Evolutionary conservation across 1,284 basidiomycete genomes (phyloP).

Genomic region (Kalmanozyma brasiliensis): DNA sequence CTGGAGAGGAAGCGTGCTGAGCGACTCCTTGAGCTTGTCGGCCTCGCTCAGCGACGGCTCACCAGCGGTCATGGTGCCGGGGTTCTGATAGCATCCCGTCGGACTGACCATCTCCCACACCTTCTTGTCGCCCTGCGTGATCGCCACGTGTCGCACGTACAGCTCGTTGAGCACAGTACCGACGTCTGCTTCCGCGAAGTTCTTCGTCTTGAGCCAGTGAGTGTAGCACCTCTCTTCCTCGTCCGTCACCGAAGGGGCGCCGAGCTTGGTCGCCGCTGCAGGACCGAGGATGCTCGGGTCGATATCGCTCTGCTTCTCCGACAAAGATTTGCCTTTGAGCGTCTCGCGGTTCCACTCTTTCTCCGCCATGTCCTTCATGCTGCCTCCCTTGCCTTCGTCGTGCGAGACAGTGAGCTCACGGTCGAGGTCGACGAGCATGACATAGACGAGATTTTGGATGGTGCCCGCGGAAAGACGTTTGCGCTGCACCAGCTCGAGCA

Average conservation of each 20-base stretch:
- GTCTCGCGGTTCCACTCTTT: background rate
- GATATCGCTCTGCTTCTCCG: background rate
- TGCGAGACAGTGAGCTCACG: background rate
- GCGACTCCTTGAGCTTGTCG: background rate
- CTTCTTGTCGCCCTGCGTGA: background rate
- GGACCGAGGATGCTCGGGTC: conserved; percentile 7
- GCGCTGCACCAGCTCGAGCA: background rate
- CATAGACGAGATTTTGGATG: background rate
- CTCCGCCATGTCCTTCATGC: background rate
- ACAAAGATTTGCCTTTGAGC: background rate
- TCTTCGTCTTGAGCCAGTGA: background rate
- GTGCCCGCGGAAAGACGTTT: background rate
- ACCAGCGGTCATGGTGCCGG: too few relatives aligned
- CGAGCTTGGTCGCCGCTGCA: background rate
- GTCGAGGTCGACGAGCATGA: conserved; percentile 1
- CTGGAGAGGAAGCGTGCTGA: background rate
- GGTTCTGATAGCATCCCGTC: conserved; percentile 8
- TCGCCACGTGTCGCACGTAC: conserved; percentile 18
- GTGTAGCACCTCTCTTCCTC: conserved; percentile 8
- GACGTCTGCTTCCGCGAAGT: background rate
- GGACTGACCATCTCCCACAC: conserved; percentile 4
- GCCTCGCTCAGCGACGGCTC: background rate
- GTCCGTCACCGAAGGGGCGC: background rate
- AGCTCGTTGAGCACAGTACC: conserved; percentile 33
- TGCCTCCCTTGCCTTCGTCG: too few relatives aligned